These are phyloP conservation scores for Pseudognaphalium luteoalbum DNA, from an alignment of 129 eudicot genomes.

Conservation along the genomic window DNA sequence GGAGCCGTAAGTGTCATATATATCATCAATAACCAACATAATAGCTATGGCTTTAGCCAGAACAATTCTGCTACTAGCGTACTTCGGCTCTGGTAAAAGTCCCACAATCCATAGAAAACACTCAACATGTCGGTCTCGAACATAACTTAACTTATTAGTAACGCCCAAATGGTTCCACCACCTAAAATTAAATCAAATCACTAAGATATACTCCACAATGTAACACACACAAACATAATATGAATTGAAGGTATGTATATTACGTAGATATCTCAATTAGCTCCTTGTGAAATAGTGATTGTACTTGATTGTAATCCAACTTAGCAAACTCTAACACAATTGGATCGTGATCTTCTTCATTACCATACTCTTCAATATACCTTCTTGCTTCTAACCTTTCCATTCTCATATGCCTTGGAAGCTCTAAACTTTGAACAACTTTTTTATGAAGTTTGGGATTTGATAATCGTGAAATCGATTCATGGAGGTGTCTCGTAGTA, in stretches of 20 bases:
- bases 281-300: constrained; percentile 50
- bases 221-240: background rate
- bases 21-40: constrained; percentile 52
- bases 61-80: constrained; percentile 36
- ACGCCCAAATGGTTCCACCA: constrained; percentile 60
- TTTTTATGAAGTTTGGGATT: constrained; percentile 19
- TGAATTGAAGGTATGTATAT: background rate
- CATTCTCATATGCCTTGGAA: constrained; percentile 60
- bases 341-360: constrained; percentile 31
- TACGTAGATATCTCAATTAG: constrained; percentile 50
- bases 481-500: constrained; percentile 36
- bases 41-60: constrained; percentile 49
- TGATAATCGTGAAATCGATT: constrained; percentile 16
- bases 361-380: constrained; percentile 44
- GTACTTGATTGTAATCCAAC: constrained; percentile 52
- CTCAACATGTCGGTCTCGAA: constrained; percentile 53
- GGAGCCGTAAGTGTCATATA: constrained; percentile 53
- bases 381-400: constrained; percentile 54
- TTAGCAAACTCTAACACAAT: constrained; percentile 51
- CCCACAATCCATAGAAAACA: constrained; percentile 58
- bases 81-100: constrained; percentile 42
- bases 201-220: background rate
- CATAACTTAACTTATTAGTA: constrained; percentile 35
- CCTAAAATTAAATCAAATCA: constrained; percentile 24
- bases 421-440: constrained; percentile 36